Percentiles rank a stretch among this genome's conserved stretches.
Conservation (phyloP, 177 flowering plant genomes). For the Vitis hybrid region DNA sequence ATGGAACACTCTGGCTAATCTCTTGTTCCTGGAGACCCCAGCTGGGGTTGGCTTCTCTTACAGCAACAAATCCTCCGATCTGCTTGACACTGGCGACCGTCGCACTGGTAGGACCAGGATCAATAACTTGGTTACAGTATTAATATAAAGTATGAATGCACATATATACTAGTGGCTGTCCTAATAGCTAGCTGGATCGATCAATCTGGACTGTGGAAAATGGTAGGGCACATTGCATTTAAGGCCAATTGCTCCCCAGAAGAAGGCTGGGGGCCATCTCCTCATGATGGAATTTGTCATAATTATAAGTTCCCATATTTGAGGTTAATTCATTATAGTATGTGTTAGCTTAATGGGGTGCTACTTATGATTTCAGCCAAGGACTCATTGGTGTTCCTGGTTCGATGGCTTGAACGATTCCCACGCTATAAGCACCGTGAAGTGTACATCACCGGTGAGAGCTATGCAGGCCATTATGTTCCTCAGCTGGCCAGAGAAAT, state of each 20-base stretch:
- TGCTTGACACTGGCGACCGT: constrained; percentile 68
- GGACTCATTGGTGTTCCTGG: constrained; percentile 64
- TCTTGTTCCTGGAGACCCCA: constrained; percentile 78
- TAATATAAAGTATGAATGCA: too few relatives aligned
- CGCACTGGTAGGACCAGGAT: constrained; percentile 56
- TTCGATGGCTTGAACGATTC: constrained; percentile 75
- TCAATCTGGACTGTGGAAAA: too few relatives aligned
- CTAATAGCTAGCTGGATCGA: too few relatives aligned
- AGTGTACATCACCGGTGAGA: constrained; percentile 73
- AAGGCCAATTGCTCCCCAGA: too few relatives aligned
- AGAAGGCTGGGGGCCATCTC: too few relatives aligned
- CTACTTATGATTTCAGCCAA: constrained; percentile 38
- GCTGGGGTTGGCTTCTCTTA: constrained; percentile 93
- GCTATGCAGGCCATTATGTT: constrained; percentile 92
- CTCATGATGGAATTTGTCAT: too few relatives aligned
- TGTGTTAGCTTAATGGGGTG: neutral
- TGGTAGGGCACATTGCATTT: too few relatives aligned
- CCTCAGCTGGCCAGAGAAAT: constrained; percentile 79
- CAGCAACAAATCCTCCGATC: constrained; percentile 69
- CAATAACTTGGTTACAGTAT: neutral
- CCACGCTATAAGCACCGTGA: constrained; percentile 66
- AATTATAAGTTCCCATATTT: too few relatives aligned
- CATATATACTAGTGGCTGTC: too few relatives aligned
- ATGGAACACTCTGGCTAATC: constrained; percentile 74
- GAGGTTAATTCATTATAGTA: neutral